Percentiles rank a stretch among this genome's conserved stretches.
Evolutionary conservation across 306 rosid species (phyloP).

Genomic region (Inga laurina): DNA sequence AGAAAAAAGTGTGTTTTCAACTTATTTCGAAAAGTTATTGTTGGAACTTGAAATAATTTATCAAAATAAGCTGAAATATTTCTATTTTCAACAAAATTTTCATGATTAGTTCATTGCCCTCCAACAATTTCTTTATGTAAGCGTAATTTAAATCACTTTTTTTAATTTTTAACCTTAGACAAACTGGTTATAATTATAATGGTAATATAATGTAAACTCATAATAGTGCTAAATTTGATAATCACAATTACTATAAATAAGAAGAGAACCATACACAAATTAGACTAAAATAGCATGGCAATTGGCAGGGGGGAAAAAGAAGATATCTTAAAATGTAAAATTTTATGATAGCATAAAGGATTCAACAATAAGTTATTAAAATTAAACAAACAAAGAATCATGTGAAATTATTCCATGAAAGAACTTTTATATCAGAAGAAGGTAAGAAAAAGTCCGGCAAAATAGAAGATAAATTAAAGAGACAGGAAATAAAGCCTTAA

Average conservation of each 20-base stretch:
- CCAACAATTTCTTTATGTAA: no score
- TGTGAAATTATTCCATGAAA: background rate
- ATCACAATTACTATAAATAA: background rate
- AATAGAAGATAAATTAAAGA: background rate
- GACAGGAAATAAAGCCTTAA: background rate
- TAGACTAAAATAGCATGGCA: no score
- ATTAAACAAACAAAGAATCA: background rate
- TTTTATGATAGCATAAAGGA: no score
- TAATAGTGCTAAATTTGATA: background rate
- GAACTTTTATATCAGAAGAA: background rate
- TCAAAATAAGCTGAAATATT: background rate
- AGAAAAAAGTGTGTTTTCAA: background rate
- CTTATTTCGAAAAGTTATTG: background rate
- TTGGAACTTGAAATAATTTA: background rate
- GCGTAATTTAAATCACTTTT: no score
- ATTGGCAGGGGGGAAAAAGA: background rate
- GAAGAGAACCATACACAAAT: no score
- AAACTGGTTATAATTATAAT: no score
- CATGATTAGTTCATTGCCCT: no score
- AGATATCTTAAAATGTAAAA: background rate
- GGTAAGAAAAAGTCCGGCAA: no score
- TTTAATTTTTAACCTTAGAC: no score
- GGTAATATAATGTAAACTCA: no score
- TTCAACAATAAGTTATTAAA: no score
- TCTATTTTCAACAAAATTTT: no score